phyloP scores from a whole-genome alignment of 2,329 filamentous ascomycete species.

The Aureobasidium zeae region DNA sequence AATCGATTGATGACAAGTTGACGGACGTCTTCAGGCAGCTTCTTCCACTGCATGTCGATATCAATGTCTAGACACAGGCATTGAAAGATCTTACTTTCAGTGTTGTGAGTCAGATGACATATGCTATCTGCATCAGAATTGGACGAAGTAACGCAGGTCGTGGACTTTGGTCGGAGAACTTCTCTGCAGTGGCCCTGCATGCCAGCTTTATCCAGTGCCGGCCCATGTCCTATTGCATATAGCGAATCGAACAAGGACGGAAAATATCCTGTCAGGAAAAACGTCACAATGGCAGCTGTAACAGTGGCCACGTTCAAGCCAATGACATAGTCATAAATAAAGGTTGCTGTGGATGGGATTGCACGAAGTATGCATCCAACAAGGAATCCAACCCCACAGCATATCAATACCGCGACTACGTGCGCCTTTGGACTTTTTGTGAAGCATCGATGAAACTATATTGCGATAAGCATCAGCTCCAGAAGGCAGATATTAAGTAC shows the following conservation, averaged over 20 bases:
- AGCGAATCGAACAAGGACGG: too few relatives aligned
- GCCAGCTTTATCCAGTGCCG: too few relatives aligned
- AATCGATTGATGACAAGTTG: slow-evolving; percentile 16
- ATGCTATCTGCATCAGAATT: background rate
- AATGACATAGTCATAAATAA: slow-evolving; percentile 17
- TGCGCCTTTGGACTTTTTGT: slow-evolving; percentile 15
- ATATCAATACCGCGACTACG: slow-evolving; percentile 14
- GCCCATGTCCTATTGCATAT: too few relatives aligned
- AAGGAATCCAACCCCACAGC: slow-evolving; percentile 16
- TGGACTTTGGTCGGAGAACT: too few relatives aligned
- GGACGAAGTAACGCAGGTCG: background rate
- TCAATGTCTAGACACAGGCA: slow-evolving; percentile 16
- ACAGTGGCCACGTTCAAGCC: slow-evolving; percentile 15
- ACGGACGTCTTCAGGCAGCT: slow-evolving; percentile 16
- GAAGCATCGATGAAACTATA: slow-evolving; percentile 19
- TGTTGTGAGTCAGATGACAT: slow-evolving; percentile 14
- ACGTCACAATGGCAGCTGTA: slow-evolving; percentile 15
- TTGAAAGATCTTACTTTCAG: slow-evolving; percentile 14
- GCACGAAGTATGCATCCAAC: slow-evolving; percentile 17
- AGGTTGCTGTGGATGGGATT: background rate
- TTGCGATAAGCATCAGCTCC: too few relatives aligned
- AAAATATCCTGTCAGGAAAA: slow-evolving; percentile 17
- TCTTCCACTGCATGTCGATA: slow-evolving; percentile 14
- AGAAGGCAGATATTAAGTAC: too few relatives aligned
- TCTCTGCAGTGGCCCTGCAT: too few relatives aligned